Percentiles rank a stretch among this genome's conserved stretches.
phyloP scores from a whole-genome alignment of 495 filamentous ascomycete genomes.

The Aspergillus ostianus region DNA sequence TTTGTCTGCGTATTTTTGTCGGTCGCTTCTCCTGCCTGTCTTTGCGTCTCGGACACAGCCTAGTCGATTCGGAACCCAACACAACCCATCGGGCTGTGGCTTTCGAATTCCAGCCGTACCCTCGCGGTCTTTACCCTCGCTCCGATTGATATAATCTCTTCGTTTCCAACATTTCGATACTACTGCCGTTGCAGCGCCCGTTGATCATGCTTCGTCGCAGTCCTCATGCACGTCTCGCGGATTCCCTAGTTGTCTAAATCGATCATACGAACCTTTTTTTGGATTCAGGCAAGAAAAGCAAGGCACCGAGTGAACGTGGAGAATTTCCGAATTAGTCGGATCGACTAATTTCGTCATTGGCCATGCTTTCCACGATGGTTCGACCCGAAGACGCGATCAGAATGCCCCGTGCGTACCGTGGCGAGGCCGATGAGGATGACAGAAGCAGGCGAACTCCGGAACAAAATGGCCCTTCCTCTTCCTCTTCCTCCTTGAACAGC shows the following conservation, averaged over 20 bases:
- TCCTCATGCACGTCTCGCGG: slow-evolving; percentile 12
- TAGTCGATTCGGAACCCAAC: slow-evolving; percentile 19
- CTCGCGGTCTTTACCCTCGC: not conserved
- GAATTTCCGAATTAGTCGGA: not conserved
- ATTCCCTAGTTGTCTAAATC: slow-evolving; percentile 19
- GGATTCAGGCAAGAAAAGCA: slow-evolving; percentile 2
- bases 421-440: slow-evolving; percentile 36
- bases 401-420: slow-evolving; percentile 33
- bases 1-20: slow-evolving; percentile 2
- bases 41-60: slow-evolving; percentile 8
- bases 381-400: slow-evolving; percentile 41
- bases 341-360: slow-evolving; percentile 9
- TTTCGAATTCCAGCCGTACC: slow-evolving; percentile 1
- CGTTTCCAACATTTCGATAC: not conserved
- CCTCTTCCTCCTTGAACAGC: slow-evolving; percentile 25
- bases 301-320: not conserved
- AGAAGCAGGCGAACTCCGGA: slow-evolving; percentile 25
- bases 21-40: slow-evolving; percentile 4
- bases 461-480: slow-evolving; percentile 20
- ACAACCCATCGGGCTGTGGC: slow-evolving; percentile 12
- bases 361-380: slow-evolving; percentile 41
- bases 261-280: slow-evolving; percentile 7
- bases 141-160: not conserved
- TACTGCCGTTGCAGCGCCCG: slow-evolving; percentile 10
- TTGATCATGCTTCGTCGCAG: slow-evolving; percentile 26